A percentile compares a stretch with the other conserved stretches of the same genome.
Conservation (phyloP, 352 stramenopile genomes). For the Peronospora belbahrii region DNA sequence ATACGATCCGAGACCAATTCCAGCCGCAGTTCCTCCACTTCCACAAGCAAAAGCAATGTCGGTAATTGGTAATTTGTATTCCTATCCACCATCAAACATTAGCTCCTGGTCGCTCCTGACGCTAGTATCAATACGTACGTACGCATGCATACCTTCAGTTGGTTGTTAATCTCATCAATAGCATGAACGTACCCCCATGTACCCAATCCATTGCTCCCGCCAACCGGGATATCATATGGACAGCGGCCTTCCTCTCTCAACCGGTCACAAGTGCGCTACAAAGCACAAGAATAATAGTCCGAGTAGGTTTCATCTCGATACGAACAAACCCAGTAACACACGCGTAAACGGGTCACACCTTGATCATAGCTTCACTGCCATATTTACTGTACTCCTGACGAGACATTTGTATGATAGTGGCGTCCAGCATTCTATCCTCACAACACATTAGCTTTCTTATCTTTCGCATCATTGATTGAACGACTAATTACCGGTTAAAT, state of each 20-base stretch:
- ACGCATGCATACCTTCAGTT: slow-evolving; percentile 44
- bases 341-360: slow-evolving; percentile 22
- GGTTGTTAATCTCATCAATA: slow-evolving; percentile 84
- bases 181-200: slow-evolving; percentile 91
- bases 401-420: slow-evolving; percentile 74
- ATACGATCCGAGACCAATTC: slow-evolving; percentile 65
- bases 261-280: slow-evolving; percentile 52
- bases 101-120: neutral
- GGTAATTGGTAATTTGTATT: slow-evolving; percentile 46
- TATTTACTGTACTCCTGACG: slow-evolving; percentile 72
- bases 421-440: slow-evolving; percentile 51
- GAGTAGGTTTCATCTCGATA: neutral
- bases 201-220: slow-evolving; percentile 88
- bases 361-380: slow-evolving; percentile 74
- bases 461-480: neutral
- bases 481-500: slow-evolving; percentile 48
- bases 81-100: slow-evolving; percentile 15
- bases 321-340: neutral
- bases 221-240: slow-evolving; percentile 79
- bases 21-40: slow-evolving; percentile 70
- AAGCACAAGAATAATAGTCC: neutral
- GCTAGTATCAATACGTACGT: neutral
- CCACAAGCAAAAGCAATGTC: slow-evolving; percentile 84
- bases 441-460: neutral
- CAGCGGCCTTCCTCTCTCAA: slow-evolving; percentile 44